Percentiles rank a stretch among this genome's conserved stretches.
Conservation (phyloP, 805 yeast genomes). For the Zygosaccharomyces siamensis region DNA sequence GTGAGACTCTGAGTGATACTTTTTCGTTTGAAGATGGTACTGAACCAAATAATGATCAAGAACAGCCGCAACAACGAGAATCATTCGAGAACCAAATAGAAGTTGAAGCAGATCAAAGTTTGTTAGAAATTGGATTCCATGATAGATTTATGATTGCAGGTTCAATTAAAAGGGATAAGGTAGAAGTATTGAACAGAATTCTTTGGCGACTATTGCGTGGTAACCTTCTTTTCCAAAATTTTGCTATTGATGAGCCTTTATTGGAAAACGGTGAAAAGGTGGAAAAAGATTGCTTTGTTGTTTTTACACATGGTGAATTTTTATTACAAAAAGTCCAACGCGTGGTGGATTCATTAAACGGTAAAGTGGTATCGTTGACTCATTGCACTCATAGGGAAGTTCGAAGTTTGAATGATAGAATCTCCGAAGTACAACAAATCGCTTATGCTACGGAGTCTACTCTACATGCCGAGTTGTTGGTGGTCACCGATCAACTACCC, state of each 20-base stretch:
- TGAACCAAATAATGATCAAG: slow-evolving; percentile 9
- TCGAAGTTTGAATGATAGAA: slow-evolving; percentile 41
- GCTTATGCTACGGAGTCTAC: slow-evolving; percentile 62
- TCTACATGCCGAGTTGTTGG: slow-evolving; percentile 68
- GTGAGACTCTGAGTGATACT: slow-evolving; percentile 27
- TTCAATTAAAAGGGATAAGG: slow-evolving; percentile 67
- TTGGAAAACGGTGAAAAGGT: slow-evolving; percentile 53
- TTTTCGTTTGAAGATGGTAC: slow-evolving; percentile 23
- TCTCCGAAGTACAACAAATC: slow-evolving; percentile 56
- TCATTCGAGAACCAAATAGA: background rate
- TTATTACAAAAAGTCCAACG: slow-evolving; percentile 67
- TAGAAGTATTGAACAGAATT: slow-evolving; percentile 70
- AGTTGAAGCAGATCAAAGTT: slow-evolving; percentile 24
- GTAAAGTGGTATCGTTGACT: slow-evolving; percentile 46
- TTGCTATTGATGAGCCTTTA: slow-evolving; percentile 65
- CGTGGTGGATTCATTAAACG: slow-evolving; percentile 88
- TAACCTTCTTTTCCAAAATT: slow-evolving; percentile 71
- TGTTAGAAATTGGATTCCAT: slow-evolving; percentile 38
- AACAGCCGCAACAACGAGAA: slow-evolving; percentile 9
- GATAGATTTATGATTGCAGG: slow-evolving; percentile 51
- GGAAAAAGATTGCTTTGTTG: slow-evolving; percentile 76
- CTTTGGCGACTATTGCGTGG: slow-evolving; percentile 93
- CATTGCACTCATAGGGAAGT: slow-evolving; percentile 41
- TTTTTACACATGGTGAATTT: slow-evolving; percentile 85
- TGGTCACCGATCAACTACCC: slow-evolving; percentile 68